Base-by-base conservation (phyloP, 148 eudicot genomes). In the Silene latifolia region DNA sequence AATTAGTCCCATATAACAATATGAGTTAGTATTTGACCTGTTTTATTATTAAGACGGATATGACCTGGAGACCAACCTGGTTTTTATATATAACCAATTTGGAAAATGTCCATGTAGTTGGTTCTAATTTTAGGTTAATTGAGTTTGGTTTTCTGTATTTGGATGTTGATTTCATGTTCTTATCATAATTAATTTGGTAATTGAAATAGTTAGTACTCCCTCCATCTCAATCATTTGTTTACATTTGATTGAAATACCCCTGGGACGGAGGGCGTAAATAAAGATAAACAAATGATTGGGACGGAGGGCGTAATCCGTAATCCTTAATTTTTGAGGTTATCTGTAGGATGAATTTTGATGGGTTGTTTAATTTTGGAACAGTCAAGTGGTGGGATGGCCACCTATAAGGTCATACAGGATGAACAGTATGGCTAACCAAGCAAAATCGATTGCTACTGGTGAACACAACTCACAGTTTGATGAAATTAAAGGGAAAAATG, bases 301-400 rank as follows among this genome's bases (percentile, higher is more conserved):
- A n/a, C n/a, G n/a, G n/a, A n/a, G n/a, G n/a, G n/a, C n/a, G n/a
- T n/a, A n/a, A n/a, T n/a, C n/a, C n/a, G n/a, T n/a, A n/a, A n/a
- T n/a, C n/a, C n/a, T n/a, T n/a, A n/a, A 12, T 71, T 8, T 18
- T 5, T 14, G 32, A 18, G 32, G 18, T n/a, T 17, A 47, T 27
- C 29, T 77, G 67, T 63, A 20, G 59, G 25, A 20, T 69, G 58
- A 24, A 47, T 27, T 42, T 47, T 27, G 13, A 64, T 47, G 59
- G 10, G 46, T 3, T 61, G 66, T 54, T 80, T 48, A 71, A 4
- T 35, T 72, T 77, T 61, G 1, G 77, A 86, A 87, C 88, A 86
- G 90, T 76, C 98, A 93, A 85, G 97, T 86, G 59, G 98, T 93
- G 54, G 98, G 98, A 84, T 93, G 98, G 98, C 98, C 98, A 72